Percentiles rank a stretch among this genome's conserved stretches.
These are phyloP conservation scores for Spathaspora boniae DNA, from an alignment of 805 yeast genomes.

Conservation along the genomic window DNA sequence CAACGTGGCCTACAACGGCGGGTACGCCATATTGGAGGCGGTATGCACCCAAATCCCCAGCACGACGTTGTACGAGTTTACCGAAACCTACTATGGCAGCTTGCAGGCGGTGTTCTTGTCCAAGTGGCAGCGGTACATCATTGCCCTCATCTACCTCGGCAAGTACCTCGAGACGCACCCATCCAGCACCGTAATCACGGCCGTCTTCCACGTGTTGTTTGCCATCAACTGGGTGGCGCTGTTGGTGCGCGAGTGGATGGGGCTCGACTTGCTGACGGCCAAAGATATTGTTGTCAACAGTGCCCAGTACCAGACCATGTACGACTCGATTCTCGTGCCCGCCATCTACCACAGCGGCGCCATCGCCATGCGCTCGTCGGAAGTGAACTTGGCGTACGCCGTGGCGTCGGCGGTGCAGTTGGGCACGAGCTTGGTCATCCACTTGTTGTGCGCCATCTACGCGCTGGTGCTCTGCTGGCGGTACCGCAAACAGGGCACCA, in stretches of 20 bases:
- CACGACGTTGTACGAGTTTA: constrained; percentile 2
- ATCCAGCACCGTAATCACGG: too few species aligned
- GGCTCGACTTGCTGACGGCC: neutral
- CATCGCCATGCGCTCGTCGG: neutral
- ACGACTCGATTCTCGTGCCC: constrained; percentile 5
- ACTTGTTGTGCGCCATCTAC: constrained; percentile 1
- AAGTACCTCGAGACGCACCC: neutral
- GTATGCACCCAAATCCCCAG: constrained; percentile 1
- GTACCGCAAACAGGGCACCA: neutral
- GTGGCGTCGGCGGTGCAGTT: constrained; percentile 3
- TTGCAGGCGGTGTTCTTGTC: constrained; percentile 1
- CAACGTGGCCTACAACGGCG: neutral
- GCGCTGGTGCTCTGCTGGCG: constrained; percentile 3
- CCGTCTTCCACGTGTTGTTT: constrained; percentile 1
- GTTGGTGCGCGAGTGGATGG: neutral
- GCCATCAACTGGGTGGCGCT: neutral
- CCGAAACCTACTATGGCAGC: constrained; percentile 1
- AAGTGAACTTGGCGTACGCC: neutral
- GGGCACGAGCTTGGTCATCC: constrained; percentile 3
- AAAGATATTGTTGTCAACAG: constrained; percentile 2
- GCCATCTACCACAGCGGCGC: constrained; percentile 1
- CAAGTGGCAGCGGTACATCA: constrained; percentile 3
- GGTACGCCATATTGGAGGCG: constrained; percentile 3
- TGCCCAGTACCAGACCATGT: neutral
- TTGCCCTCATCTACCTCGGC: constrained; percentile 5